Base-by-base conservation (phyloP, 225 moss, liverwort and hornwort genomes). In the Bryum argenteum region DNA sequence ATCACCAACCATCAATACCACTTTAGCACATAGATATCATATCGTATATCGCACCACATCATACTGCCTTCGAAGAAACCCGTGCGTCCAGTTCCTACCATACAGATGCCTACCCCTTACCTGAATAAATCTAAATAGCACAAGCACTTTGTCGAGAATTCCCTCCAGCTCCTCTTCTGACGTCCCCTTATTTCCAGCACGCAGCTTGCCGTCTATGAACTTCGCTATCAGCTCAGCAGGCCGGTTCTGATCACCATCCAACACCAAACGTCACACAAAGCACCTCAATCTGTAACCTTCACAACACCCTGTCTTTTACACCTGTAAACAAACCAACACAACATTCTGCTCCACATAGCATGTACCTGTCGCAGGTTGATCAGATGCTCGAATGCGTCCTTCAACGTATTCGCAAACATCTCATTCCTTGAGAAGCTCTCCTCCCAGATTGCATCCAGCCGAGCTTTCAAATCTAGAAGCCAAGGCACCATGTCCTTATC, bases 111-210 rank as follows among this genome's bases (percentile, higher is more conserved):
- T 33, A 33, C 33, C 5, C n/a, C 33, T 33, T 83, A 94, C 98
- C 92, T 98, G 98, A 65, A 98, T 98, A 55, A 84, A 98, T 79
- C 98, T 92, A 78, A 98, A 98, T 39, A 98, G 92, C 80, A 98
- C 98, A 69, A 98, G 84, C 66, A 98, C 98, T 92, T 98, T 98
- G 81, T 98, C 98, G 57, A 98, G 87, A 57, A 89, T 91, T 71
- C 94, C 92, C 74, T 98, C 98, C 38, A 98, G 77, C 85, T 98
- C 98, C 87, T 98, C 98, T 78, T 98, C 98, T 40, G 98, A 98
- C 19, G 89, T 94, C 75, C 98, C 98, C 75, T 98, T 98, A 73
- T 98, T 98, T 17, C 98, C 94, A 83, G 98, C 98, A 78, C 98
- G 94, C 58, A 98, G 80, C 71, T 94, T 98, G 50, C 98, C 92